Evolutionary conservation across 257 asterid genomes (phyloP), one percentile per base, ranked within the genome.

Genomic region (Solanum dulcamara): DNA sequence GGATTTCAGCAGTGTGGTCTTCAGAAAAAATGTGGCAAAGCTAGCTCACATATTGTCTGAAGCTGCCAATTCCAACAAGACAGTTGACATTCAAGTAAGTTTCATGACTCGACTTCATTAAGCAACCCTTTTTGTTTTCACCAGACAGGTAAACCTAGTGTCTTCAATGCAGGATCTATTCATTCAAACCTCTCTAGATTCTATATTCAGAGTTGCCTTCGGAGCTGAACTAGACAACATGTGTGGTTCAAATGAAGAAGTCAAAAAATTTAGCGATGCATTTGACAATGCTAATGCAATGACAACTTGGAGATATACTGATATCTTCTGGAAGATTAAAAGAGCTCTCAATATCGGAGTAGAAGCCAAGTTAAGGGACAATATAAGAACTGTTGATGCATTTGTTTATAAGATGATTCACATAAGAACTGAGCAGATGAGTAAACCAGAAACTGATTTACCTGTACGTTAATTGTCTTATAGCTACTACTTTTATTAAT

Each of bases 191-290:
- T 87, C 94, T 18, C 85, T 89, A 88, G 94, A 92, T 83, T 89
- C 95, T 5, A 87, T 91, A 80, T 91, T 90, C 86, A 88, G 83
- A 89, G 94, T 92, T 67, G 94, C 89, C 18, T 90, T 90, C 59
- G 94, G 94, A 46, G 93, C 90, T 51, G 94, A 91, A 37, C 88
- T 93, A 53, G 89, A 93, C 87, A 89, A 90, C 83, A 88, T 93
- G 85, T 86, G 89, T 30, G 91, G 91, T 71, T 88, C 93, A 22
- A 90, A 86, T 67, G 94, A 90, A 85, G 82, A 85, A 66, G 89
- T 90, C 44, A 88, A 59, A 80, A 88, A 51, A 71, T 92, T 93
- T 82, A 90, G 87, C 88, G 86, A 80, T 67, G 96, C 94, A 33
- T 90, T 91, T 84, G 94, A 92, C 35, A 90, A 91, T 81, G 91